Percentiles rank a stretch among this genome's conserved stretches.
Evolutionary conservation across 1,139 yeast genomes (phyloP).

Genomic region (Candida sp.): DNA sequence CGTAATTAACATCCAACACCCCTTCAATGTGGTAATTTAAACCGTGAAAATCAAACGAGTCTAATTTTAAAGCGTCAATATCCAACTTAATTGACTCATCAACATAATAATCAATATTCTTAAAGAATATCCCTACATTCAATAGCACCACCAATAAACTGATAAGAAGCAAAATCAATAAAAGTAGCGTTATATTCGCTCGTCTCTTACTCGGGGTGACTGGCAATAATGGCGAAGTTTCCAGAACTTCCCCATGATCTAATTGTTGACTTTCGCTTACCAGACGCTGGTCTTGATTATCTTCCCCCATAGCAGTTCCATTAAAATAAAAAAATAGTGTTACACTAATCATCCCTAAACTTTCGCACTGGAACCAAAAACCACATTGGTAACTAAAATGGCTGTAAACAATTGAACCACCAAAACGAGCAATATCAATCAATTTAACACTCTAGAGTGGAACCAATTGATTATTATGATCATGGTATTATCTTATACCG

Average conservation of each 20-base stretch:
- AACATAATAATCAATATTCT: slow-evolving; percentile 11
- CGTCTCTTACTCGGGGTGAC: neutral
- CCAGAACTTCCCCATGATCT: neutral
- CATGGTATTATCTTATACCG: too few species aligned
- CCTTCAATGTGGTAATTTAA: slow-evolving; percentile 22
- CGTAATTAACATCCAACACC: slow-evolving; percentile 21
- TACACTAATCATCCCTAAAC: neutral
- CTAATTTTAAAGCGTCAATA: slow-evolving; percentile 15
- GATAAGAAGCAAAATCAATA: neutral
- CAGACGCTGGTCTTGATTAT: too few species aligned
- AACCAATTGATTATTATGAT: too few species aligned
- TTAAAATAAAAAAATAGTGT: neutral
- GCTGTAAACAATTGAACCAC: neutral
- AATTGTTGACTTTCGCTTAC: too few species aligned
- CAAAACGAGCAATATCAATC: too few species aligned
- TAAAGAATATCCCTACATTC: slow-evolving; percentile 5
- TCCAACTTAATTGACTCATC: slow-evolving; percentile 17
- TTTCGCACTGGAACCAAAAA: neutral
- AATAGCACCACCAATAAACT: slow-evolving; percentile 1
- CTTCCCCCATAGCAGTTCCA: neutral
- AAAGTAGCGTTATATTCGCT: neutral
- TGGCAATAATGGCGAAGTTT: slow-evolving; percentile 1
- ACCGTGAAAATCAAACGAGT: slow-evolving; percentile 20
- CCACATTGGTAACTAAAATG: neutral
- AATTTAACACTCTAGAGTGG: too few species aligned